Base-by-base conservation (phyloP, 2,329 filamentous ascomycete species). In the Fusarium decemcellulare region DNA sequence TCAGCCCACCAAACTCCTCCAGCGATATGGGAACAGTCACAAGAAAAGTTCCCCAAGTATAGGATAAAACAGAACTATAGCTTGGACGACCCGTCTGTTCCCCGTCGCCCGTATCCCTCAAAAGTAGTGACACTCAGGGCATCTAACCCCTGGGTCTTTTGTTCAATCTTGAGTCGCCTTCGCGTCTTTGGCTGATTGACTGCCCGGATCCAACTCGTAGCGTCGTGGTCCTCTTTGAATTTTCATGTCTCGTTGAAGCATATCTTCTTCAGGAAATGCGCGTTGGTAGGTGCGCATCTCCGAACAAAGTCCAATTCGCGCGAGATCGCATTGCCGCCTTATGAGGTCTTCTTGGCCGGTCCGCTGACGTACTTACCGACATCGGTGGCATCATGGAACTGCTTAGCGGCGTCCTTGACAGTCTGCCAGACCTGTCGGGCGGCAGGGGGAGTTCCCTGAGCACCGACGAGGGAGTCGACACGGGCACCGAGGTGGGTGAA, bases 391-490 rank as follows among this genome's bases (percentile, higher is more conserved):
- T 94, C 90, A 78, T 94, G 91, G 76, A 91, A 94, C 82, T 95
- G 91, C 79, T 89, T 87, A 55, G 90, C 86, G 50, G 87, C 81
- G 67, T 85, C 85, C 91, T 98, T 98, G 81, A 94, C 84, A 40
- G 84, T 86, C 60, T 92, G 91, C 95, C 95, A 98, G 55, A 87
- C 88, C 78, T 95, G 90, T 75, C 93, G 89, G 59, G 91, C 92
- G 29, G 85, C 90, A 1, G 95, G 94, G 30, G 94, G 94, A 15
- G 92, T 94, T 79, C 92, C 93, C 86, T 97, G 95, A 76, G 94
- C 92, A 57, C 94, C 92, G 60, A 96, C 89, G 51, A 94, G 85
- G 66, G 92, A 92, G 81, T 98, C 95, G 66, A 95, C 85, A 72
- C 93, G 89, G 58, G 92, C 90, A 76, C 89, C 90, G 59, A 95